phyloP scores from a whole-genome alignment of 495 filamentous ascomycete species.

The Neohortaea acidophila region DNA sequence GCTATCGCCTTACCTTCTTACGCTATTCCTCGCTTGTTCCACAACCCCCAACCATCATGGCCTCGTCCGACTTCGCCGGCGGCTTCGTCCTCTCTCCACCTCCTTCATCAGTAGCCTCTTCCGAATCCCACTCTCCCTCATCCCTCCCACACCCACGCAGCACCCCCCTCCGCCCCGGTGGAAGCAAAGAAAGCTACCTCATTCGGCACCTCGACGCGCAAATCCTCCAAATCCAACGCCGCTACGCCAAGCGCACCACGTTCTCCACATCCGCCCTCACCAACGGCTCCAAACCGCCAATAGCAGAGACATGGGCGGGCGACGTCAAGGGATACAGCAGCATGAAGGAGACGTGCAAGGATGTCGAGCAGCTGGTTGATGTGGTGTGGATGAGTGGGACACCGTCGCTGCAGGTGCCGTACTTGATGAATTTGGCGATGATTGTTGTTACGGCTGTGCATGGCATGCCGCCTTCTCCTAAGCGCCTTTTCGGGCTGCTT shows the following conservation, averaged over 20 bases:
- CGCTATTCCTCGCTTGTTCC: too few relatives aligned
- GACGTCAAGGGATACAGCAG: conserved; percentile 48
- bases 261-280: conserved; percentile 13
- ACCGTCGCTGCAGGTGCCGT: conserved; percentile 68
- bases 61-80: conserved; percentile 1
- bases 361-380: conserved; percentile 57
- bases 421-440: conserved; percentile 60
- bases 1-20: too few relatives aligned
- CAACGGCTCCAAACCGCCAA: conserved; percentile 15
- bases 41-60: too few relatives aligned
- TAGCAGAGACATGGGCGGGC: conserved; percentile 19
- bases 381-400: conserved; percentile 72
- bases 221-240: conserved; percentile 47
- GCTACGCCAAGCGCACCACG: conserved; percentile 58
- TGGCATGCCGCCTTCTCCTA: conserved; percentile 50
- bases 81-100: conserved; percentile 21
- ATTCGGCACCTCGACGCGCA: conserved; percentile 51
- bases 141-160: conserved; percentile 50
- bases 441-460: conserved; percentile 49
- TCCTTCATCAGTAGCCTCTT: conserved; percentile 34
- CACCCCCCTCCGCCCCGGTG: conserved; percentile 51
- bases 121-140: conserved; percentile 31
- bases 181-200: conserved; percentile 59
- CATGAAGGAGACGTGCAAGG: conserved; percentile 51
- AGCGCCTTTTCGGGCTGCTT: conserved; percentile 48